Evolutionary conservation across 2,329 filamentous ascomycete species (phyloP), one percentile per base, ranked within the genome.

Genomic region (Sporothrix mexicana): DNA sequence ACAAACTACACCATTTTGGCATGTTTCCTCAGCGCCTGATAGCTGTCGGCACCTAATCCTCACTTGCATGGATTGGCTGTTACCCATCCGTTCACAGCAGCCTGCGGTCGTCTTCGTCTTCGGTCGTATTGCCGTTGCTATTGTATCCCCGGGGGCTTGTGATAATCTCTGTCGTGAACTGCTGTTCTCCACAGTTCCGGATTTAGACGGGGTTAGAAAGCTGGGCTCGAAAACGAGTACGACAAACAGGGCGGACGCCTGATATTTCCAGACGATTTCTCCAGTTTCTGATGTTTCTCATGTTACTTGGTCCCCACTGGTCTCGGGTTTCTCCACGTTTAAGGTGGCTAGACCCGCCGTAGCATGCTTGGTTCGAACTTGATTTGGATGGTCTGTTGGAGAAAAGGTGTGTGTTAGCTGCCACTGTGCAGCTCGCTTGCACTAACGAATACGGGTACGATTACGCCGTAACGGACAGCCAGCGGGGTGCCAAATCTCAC

Each of bases 361-460:
- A 36, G 30, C 30, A 6, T 36, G 30, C 30, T 36, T 36, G 51
- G 51, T 25, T 55, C 20, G 47, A 17, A 51, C 47, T 3, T 64
- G 45, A 41, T 7, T 59, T 59, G 25, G 36, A n/a, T 45, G 23
- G 59, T 45, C 17, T 20, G 36, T 23, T 64, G n/a, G n/a, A 62
- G 7, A 8, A 12, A 7, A 9, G 15, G 30, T 36, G 30, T 62
- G 30, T 36, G 30, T 62, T 20, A 23, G 36, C 59, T 20, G 57
- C n/a, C 9, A 12, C 12, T 43, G 9, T 23, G 36, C 17, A 23
- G 36, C 9, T 45, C 36, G 17, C 30, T 23, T 20, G 17, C 36
- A 45, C 59, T 64, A 64, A 23, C 59, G 59, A 64, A 64, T 64
- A 64, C 59, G 59, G 59, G n/a, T 64, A 64, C 59, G 59, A 64